phyloP scores from a whole-genome alignment of 2,329 filamentous ascomycete genomes.

The Ciborinia camelliae region DNA sequence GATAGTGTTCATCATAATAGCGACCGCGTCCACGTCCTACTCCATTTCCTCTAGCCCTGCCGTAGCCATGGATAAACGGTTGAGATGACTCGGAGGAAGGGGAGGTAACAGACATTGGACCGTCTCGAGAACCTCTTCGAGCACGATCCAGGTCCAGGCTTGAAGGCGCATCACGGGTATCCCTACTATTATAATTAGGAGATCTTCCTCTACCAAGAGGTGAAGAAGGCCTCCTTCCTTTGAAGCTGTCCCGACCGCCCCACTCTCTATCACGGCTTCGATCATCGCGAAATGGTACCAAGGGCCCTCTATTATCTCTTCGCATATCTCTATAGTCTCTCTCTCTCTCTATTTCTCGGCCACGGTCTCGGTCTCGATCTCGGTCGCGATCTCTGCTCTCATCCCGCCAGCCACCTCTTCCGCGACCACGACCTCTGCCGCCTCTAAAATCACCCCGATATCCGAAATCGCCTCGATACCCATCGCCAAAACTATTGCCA shows the following conservation, averaged over 20 bases:
- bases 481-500: slow-evolving; percentile 62
- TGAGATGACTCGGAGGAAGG: slow-evolving; percentile 62
- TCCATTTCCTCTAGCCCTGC: slow-evolving; percentile 51
- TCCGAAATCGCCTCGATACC: slow-evolving; percentile 54
- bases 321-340: slow-evolving; percentile 46
- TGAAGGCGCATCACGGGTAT: slow-evolving; percentile 51
- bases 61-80: slow-evolving; percentile 41
- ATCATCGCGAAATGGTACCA: slow-evolving; percentile 17
- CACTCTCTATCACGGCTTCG: slow-evolving; percentile 26
- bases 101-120: slow-evolving; percentile 68
- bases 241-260: slow-evolving; percentile 40
- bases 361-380: slow-evolving; percentile 58
- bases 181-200: slow-evolving; percentile 58
- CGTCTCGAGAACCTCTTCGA: slow-evolving; percentile 67
- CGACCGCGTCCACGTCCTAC: slow-evolving; percentile 47
- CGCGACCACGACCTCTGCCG: slow-evolving; percentile 47
- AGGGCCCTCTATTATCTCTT: slow-evolving; percentile 15
- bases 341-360: slow-evolving; percentile 47
- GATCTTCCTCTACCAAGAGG: slow-evolving; percentile 59
- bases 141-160: slow-evolving; percentile 65
- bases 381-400: slow-evolving; percentile 59
- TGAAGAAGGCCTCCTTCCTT: slow-evolving; percentile 60
- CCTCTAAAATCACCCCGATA: slow-evolving; percentile 55
- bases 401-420: slow-evolving; percentile 42
- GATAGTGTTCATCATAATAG: slow-evolving; percentile 56